These are phyloP conservation scores for Basidiobolus meristosporus DNA, from an alignment of 371 early-diverging fungal species.

Conservation along the genomic window DNA sequence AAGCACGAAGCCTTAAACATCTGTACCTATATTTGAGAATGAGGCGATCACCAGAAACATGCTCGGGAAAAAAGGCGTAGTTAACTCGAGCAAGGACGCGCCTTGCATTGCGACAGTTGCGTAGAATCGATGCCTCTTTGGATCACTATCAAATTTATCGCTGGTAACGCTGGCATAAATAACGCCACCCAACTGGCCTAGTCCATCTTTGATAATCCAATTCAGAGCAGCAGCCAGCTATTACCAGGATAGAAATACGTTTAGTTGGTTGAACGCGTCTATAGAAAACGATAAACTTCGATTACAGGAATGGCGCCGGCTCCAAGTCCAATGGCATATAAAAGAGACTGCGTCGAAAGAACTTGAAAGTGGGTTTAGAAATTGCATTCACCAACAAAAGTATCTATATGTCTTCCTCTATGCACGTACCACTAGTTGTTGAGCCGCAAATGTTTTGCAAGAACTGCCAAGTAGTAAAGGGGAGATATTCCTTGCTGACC, in stretches of 20 bases:
- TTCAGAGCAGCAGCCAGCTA: constrained; percentile 55
- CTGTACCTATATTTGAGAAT: constrained; percentile 42
- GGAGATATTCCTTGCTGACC: constrained; percentile 38
- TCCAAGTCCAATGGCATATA: constrained; percentile 53
- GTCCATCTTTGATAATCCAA: constrained; percentile 75
- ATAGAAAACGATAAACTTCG: neutral
- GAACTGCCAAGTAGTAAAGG: constrained; percentile 49
- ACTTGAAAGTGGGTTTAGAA: constrained; percentile 10
- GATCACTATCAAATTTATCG: constrained; percentile 48
- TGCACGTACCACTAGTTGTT: constrained; percentile 29
- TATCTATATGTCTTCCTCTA: neutral
- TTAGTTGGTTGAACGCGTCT: constrained; percentile 1
- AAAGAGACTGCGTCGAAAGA: constrained; percentile 49
- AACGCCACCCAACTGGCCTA: constrained; percentile 70
- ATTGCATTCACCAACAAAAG: constrained; percentile 1
- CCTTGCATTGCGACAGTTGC: constrained; percentile 37
- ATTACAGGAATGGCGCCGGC: constrained; percentile 30
- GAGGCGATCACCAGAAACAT: constrained; percentile 45
- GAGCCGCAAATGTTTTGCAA: constrained; percentile 45
- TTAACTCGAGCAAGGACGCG: constrained; percentile 41
- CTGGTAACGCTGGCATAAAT: constrained; percentile 41
- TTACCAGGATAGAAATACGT: neutral
- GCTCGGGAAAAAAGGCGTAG: constrained; percentile 47
- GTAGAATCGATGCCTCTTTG: constrained; percentile 52
- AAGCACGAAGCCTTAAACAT: neutral